Evolutionary conservation across 805 yeast species (phyloP).

Genomic region (Clavispora carvajalis): DNA sequence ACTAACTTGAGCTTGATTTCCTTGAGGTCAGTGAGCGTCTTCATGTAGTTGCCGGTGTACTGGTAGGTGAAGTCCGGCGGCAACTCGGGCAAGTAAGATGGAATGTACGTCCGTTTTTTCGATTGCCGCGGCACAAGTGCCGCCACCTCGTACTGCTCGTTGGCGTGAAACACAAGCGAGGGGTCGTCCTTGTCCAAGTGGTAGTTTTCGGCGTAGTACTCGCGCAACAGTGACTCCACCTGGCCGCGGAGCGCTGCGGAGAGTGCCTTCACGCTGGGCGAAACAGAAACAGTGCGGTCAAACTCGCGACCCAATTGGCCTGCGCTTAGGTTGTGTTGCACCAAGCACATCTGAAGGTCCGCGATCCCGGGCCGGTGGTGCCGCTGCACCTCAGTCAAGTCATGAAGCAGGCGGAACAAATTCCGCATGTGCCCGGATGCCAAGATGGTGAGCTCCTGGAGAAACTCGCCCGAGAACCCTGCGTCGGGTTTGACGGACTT

Average conservation of each 20-base stretch:
- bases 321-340: conserved; percentile 37
- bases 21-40: conserved; percentile 63
- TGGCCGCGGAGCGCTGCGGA: conserved; percentile 5
- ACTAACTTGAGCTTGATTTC: conserved; percentile 66
- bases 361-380: conserved; percentile 47
- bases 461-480: conserved; percentile 21
- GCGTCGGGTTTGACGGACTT: conserved; percentile 15
- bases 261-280: conserved; percentile 1
- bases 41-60: conserved; percentile 64
- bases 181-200: conserved; percentile 31
- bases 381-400: conserved; percentile 55
- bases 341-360: conserved; percentile 45
- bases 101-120: conserved; percentile 45
- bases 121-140: conserved; percentile 50
- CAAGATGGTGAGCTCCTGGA: conserved; percentile 26
- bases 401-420: conserved; percentile 40
- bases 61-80: conserved; percentile 94
- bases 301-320: conserved; percentile 36
- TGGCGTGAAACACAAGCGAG: conserved; percentile 50
- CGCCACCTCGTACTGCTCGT: conserved; percentile 46
- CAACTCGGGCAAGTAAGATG: conserved; percentile 75
- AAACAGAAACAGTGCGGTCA: conserved; percentile 7
- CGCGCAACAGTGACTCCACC: conserved; percentile 10
- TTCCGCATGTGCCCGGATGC: conserved; percentile 27
- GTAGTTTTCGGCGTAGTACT: conserved; percentile 13